Percentiles rank a stretch among this genome's conserved stretches.
These are phyloP conservation scores for Dryas integrifolia DNA, from an alignment of 331 rosid species.

Conservation along the genomic window DNA sequence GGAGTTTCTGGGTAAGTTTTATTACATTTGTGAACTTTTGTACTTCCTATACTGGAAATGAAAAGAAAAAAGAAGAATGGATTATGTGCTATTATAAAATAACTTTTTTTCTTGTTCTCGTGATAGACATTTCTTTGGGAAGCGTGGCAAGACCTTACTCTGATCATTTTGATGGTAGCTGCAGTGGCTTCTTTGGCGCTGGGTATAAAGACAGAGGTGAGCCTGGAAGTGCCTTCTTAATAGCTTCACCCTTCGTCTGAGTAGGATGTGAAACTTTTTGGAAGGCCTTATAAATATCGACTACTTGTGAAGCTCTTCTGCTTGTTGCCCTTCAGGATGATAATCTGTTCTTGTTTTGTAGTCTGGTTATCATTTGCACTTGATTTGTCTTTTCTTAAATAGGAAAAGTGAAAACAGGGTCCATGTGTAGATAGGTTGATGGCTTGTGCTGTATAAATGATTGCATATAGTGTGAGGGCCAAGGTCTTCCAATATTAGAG, in stretches of 20 bases:
- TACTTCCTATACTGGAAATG: background rate
- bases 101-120: slow-evolving; percentile 16
- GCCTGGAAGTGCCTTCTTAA: slow-evolving; percentile 11
- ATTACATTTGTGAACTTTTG: slow-evolving; percentile 8
- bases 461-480: background rate
- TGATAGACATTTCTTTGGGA: slow-evolving; percentile 93
- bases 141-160: slow-evolving; percentile 99
- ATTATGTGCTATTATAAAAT: background rate
- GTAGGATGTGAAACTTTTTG: background rate
- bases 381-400: background rate
- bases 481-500: background rate
- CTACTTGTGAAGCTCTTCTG: background rate
- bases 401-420: background rate
- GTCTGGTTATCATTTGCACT: background rate
- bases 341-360: background rate
- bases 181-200: slow-evolving; percentile 90
- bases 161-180: slow-evolving; percentile 91
- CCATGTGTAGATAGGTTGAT: no score
- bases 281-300: background rate
- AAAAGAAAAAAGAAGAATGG: background rate
- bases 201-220: slow-evolving; percentile 97
- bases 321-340: background rate
- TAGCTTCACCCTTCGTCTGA: background rate
- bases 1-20: slow-evolving; percentile 66
- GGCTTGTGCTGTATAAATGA: background rate